Evolutionary conservation across 768 basidiomycete species (phyloP).

Genomic region (Glaciozyma martinii): DNA sequence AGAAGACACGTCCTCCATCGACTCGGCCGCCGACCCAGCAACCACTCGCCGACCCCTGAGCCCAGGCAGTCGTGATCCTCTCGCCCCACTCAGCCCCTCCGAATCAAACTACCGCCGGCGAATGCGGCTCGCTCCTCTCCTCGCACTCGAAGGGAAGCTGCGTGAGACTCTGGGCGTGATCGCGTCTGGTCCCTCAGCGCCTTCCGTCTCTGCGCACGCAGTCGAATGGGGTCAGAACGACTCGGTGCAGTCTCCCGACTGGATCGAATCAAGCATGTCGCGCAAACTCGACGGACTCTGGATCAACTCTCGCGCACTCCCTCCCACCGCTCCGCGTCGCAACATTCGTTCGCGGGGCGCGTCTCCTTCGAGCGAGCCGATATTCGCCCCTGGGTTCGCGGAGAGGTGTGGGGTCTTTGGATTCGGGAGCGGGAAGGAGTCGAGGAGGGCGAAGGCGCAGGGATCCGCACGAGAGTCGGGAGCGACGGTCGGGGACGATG

Average conservation of each 20-base stretch:
- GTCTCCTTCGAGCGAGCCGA: not conserved
- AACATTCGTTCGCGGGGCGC: not conserved
- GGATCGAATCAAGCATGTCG: not conserved
- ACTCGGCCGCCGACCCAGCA: not conserved
- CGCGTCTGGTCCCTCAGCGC: not conserved
- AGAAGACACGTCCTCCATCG: not conserved
- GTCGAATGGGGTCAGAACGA: not conserved
- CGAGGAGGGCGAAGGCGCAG: conserved; percentile 2
- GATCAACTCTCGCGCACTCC: not conserved
- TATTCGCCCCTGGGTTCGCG: not conserved
- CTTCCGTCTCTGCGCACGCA: not conserved
- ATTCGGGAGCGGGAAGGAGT: conserved; percentile 4
- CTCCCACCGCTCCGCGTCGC: not conserved
- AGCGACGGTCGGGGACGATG: not conserved
- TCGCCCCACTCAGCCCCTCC: not conserved
- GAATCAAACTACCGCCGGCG: not conserved
- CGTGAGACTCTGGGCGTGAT: not conserved
- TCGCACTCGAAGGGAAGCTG: not conserved
- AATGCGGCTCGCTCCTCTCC: not conserved
- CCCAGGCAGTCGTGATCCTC: not conserved
- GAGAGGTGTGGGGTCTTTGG: not conserved
- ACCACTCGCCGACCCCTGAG: not conserved
- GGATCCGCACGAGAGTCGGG: not conserved
- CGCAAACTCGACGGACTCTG: not conserved
- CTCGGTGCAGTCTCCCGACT: not conserved